phyloP scores from a whole-genome alignment of 305 asterid genomes.

The Solanum hybrid region DNA sequence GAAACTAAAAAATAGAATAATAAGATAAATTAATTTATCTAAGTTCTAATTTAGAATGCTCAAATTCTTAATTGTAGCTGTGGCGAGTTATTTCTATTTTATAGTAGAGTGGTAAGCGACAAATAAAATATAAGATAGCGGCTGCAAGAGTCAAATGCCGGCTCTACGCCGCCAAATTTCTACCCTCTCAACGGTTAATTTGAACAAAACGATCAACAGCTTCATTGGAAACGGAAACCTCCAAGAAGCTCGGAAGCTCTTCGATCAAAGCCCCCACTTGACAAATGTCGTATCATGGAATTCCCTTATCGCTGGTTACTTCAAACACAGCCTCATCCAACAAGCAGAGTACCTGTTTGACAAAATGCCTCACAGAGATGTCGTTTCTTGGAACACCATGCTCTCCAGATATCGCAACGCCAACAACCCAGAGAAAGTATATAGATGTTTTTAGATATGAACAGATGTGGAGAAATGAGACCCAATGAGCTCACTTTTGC shows the following conservation, averaged over 20 bases:
- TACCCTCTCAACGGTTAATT: slow-evolving; percentile 19
- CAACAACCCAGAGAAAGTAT: slow-evolving; percentile 25
- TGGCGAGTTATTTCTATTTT: no score
- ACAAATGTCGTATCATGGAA: slow-evolving; percentile 72
- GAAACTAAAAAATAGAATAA: no score
- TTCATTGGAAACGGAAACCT: slow-evolving; percentile 32
- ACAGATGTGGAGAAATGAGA: slow-evolving; percentile 15
- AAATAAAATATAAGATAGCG: no score
- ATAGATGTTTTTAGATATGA: slow-evolving; percentile 40
- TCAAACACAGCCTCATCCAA: slow-evolving; percentile 20
- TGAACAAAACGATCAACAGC: slow-evolving; percentile 36
- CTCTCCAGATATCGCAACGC: slow-evolving; percentile 61
- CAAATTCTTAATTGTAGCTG: no score
- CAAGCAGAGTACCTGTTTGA: slow-evolving; percentile 60
- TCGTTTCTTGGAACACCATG: slow-evolving; percentile 74
- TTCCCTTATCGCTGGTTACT: slow-evolving; percentile 47
- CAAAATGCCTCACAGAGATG: slow-evolving; percentile 60
- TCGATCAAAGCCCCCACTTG: slow-evolving; percentile 37
- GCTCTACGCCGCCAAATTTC: slow-evolving; percentile 18
- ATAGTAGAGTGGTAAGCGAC: no score
- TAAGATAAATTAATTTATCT: no score
- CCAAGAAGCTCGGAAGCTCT: slow-evolving; percentile 42
- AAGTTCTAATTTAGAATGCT: no score
- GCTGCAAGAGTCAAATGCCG: not conserved
- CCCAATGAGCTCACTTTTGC: slow-evolving; percentile 69